Base-by-base conservation (phyloP, 768 basidiomycete species). In the Boletus subparvulus region DNA sequence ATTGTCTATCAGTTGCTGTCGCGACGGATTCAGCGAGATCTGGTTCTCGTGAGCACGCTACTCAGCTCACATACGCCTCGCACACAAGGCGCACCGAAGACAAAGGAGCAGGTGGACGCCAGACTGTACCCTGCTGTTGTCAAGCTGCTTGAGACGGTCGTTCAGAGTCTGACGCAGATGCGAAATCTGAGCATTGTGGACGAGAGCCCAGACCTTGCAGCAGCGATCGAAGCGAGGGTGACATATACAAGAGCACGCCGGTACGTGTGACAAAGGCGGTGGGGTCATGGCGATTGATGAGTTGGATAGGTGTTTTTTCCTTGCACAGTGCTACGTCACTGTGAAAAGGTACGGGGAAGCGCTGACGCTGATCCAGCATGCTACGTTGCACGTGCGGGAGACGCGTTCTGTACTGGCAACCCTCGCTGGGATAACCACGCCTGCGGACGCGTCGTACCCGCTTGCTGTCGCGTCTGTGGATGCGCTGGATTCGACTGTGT, bases 91-190 rank as follows among this genome's bases (percentile, higher is more conserved):
- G 64, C 30, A 42, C 21, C 66, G 53, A 74, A 74, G 68, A 58
- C 68, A 17, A 72, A 77, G 58, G 78, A 80, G 52, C 75, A 80
- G n/a, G 79, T 87, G 5, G 89, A 93, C 60, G 79, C 78, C 24
- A 82, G 90, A 49, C 75, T 88, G n/a, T 91, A 84, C 66, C 92
- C 93, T 7, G 93, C 90, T 0, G 78, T 96, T 9, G 88, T 97
- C 69, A 96, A 96, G 72, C 75, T 92, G 11, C 83, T 92, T 42
- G 94, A 97, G 71, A 87, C 90, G 3, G 80, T 92, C 32, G 72
- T 96, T 19, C 93, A 96, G 73, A 88, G 87, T 65, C 75, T 97
- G 44, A 83, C 84, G 51, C 91, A 93, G 70, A 90, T 96, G 84
- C 79, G 90, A 28, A 83, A 82, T 7, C 76, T 97, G 54, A 90